Evolutionary conservation across 345 rosid species (phyloP).

Genomic region (Bretschneidera sinensis): DNA sequence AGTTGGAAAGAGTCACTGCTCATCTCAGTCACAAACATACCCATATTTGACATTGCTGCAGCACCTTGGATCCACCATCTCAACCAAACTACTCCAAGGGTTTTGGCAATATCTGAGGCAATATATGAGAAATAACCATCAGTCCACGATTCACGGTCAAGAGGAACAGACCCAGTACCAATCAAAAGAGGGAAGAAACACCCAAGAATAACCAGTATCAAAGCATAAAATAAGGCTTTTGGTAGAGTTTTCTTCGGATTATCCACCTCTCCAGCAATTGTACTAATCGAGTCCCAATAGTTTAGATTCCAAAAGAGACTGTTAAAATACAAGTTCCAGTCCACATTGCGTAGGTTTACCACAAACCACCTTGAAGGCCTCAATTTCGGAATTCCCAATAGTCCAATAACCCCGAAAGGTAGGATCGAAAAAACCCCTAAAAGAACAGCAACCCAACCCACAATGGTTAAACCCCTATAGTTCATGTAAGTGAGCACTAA

Average conservation of each 20-base stretch:
- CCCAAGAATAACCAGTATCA: constrained; percentile 53
- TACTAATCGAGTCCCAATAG: constrained; percentile 80
- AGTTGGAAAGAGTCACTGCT: constrained; percentile 85
- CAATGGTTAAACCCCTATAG: constrained; percentile 68
- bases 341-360: constrained; percentile 38
- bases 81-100: constrained; percentile 67
- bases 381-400: constrained; percentile 51
- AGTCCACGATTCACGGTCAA: constrained; percentile 57
- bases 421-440: constrained; percentile 64
- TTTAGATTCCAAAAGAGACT: constrained; percentile 75
- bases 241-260: constrained; percentile 67
- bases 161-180: constrained; percentile 64
- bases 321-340: constrained; percentile 68
- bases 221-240: constrained; percentile 55
- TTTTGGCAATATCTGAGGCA: constrained; percentile 54
- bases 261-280: constrained; percentile 67
- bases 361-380: constrained; percentile 69
- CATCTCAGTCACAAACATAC: constrained; percentile 76
- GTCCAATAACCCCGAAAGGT: constrained; percentile 66
- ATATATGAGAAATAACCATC: constrained; percentile 79
- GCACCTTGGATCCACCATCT: constrained; percentile 76
- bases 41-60: constrained; percentile 69
- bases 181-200: constrained; percentile 60
- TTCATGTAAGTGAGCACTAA: constrained; percentile 50
- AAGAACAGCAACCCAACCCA: constrained; percentile 64